Evolutionary conservation across 768 basidiomycete genomes (phyloP).

Genomic region (Hygrophorus pudorinus): DNA sequence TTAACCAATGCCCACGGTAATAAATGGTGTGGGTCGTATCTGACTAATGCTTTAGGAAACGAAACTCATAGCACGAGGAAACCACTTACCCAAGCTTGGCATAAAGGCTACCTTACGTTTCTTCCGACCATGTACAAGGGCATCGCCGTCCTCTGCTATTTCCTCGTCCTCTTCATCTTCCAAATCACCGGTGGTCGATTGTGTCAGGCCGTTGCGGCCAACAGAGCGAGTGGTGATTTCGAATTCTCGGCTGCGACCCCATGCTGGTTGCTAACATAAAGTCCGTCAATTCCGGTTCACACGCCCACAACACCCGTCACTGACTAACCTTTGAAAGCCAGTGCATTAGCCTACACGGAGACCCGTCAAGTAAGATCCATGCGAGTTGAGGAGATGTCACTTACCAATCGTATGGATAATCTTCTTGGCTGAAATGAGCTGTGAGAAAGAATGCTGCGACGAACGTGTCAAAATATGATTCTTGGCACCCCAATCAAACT

Average conservation of each 20-base stretch:
- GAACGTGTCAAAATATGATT: slow-evolving; percentile 2
- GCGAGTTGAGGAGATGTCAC: slow-evolving; percentile 11
- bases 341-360: slow-evolving; percentile 64
- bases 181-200: slow-evolving; percentile 64
- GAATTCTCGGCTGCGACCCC: slow-evolving; percentile 82
- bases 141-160: slow-evolving; percentile 29
- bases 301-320: slow-evolving; percentile 4
- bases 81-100: slow-evolving; percentile 66
- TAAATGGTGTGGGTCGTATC: slow-evolving; percentile 86
- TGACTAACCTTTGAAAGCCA: slow-evolving; percentile 69
- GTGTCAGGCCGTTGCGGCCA: slow-evolving; percentile 52
- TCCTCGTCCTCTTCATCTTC: slow-evolving; percentile 70
- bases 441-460: slow-evolving; percentile 74
- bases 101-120: slow-evolving; percentile 79
- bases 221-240: slow-evolving; percentile 78
- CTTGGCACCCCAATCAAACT: slow-evolving; percentile 12
- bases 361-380: slow-evolving; percentile 1
- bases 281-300: slow-evolving; percentile 9
- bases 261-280: slow-evolving; percentile 68
- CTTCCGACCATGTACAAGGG: slow-evolving; percentile 54
- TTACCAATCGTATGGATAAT: slow-evolving; percentile 81
- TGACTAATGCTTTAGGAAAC: slow-evolving; percentile 17
- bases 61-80: slow-evolving; percentile 1
- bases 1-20: slow-evolving; percentile 83
- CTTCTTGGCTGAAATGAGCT: slow-evolving; percentile 81